Evolutionary conservation across 768 basidiomycete genomes (phyloP).

Genomic region (Pleurotus eryngii): DNA sequence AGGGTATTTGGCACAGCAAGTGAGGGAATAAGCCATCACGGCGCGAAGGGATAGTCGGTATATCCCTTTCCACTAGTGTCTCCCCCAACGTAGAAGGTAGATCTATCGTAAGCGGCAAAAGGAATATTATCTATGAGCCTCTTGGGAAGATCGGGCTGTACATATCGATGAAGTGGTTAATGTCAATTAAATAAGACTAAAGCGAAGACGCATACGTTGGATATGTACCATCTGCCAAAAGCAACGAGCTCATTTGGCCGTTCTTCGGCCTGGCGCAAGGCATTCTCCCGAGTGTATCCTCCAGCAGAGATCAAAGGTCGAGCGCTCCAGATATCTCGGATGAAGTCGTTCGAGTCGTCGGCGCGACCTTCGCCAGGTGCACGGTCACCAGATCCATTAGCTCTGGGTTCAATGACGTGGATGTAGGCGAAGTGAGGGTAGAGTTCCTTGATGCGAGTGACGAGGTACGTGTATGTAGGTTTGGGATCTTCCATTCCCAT

Average conservation of each 20-base stretch:
- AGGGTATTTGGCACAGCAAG: too few species aligned
- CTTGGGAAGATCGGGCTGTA: slow-evolving; percentile 29
- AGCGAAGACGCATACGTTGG: slow-evolving; percentile 18
- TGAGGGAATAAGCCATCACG: too few species aligned
- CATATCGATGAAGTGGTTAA: too few species aligned
- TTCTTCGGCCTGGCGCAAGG: slow-evolving; percentile 26
- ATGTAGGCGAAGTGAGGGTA: slow-evolving; percentile 38
- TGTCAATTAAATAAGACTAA: too few species aligned
- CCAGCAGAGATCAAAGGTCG: slow-evolving; percentile 30
- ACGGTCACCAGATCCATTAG: not conserved
- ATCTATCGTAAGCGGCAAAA: slow-evolving; percentile 20
- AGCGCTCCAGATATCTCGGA: slow-evolving; percentile 28
- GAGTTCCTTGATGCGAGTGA: slow-evolving; percentile 25
- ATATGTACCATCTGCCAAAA: slow-evolving; percentile 32
- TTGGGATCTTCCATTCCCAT: slow-evolving; percentile 39
- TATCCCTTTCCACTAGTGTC: slow-evolving; percentile 24
- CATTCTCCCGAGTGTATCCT: slow-evolving; percentile 28
- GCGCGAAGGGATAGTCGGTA: slow-evolving; percentile 26
- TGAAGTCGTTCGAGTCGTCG: slow-evolving; percentile 19
- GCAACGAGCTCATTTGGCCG: slow-evolving; percentile 24
- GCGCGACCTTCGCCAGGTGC: slow-evolving; percentile 2
- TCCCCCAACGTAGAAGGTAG: slow-evolving; percentile 23
- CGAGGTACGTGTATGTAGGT: slow-evolving; percentile 38
- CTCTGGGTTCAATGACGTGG: slow-evolving; percentile 28
- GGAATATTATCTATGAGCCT: slow-evolving; percentile 25